A percentile compares a stretch with the other conserved stretches of the same genome.
Evolutionary conservation across 768 basidiomycete genomes (phyloP).

Genomic region (Rubroboletus satanas): DNA sequence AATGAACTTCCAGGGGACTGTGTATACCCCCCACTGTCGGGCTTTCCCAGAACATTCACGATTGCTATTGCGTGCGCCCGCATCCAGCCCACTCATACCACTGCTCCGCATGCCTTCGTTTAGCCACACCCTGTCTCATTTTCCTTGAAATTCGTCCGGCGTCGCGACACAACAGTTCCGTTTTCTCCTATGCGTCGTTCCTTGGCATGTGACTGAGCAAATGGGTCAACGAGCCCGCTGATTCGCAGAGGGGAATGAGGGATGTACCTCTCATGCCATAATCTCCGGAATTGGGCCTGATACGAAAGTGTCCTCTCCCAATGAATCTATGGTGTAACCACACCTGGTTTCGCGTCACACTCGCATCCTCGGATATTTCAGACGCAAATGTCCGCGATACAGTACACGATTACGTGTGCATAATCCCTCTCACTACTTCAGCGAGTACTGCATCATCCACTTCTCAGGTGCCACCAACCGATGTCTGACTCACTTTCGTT

Average conservation of each 20-base stretch:
- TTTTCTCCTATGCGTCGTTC: too few species aligned
- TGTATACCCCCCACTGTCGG: not conserved
- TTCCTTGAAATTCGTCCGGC: not conserved
- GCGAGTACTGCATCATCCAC: not conserved
- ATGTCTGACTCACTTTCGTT: not conserved
- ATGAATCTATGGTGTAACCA: too few species aligned
- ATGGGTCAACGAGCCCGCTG: too few species aligned
- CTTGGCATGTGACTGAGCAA: not conserved
- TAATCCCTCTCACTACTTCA: not conserved
- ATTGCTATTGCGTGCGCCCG: not conserved
- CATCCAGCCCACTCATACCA: not conserved
- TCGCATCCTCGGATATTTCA: not conserved
- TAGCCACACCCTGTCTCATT: not conserved
- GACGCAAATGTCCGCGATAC: not conserved
- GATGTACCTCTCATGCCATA: not conserved
- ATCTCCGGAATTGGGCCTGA: not conserved
- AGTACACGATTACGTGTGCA: not conserved
- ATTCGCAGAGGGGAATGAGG: not conserved
- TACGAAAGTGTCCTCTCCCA: not conserved
- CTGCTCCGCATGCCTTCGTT: not conserved
- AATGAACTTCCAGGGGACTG: not conserved
- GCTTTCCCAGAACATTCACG: not conserved
- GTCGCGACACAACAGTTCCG: too few species aligned
- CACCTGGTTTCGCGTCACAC: not conserved
- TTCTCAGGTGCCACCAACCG: not conserved